Evolutionary conservation across 352 stramenopile genomes (phyloP).

Genomic region (Phytophthora aleatoria): DNA sequence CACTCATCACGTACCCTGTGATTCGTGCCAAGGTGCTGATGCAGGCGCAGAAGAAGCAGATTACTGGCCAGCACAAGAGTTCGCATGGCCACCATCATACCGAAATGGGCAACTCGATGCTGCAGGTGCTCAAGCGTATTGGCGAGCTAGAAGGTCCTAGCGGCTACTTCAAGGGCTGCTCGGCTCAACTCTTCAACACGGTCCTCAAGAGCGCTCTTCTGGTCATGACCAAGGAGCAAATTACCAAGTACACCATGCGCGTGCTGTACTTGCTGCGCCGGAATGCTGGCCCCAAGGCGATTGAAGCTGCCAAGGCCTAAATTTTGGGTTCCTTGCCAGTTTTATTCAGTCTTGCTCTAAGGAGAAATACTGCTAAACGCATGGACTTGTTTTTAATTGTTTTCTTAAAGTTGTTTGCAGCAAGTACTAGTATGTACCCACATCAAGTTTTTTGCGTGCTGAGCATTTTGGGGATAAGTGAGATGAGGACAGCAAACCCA

Average conservation of each 20-base stretch:
- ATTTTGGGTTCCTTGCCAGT: constrained; percentile 6
- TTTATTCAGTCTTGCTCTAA: constrained; percentile 1
- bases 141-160: constrained; percentile 57
- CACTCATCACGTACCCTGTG: constrained; percentile 86
- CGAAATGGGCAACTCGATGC: constrained; percentile 63
- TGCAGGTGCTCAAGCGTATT: constrained; percentile 71
- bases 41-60: constrained; percentile 76
- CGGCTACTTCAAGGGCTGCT: constrained; percentile 82
- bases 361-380: background rate
- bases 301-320: constrained; percentile 37
- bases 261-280: constrained; percentile 69
- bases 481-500: background rate
- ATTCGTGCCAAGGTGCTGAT: constrained; percentile 91
- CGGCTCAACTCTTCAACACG: constrained; percentile 82
- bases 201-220: constrained; percentile 83
- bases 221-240: constrained; percentile 88
- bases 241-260: constrained; percentile 76
- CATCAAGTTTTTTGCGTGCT: background rate
- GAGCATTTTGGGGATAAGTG: background rate
- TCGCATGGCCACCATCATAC: constrained; percentile 47
- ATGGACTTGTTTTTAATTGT: background rate
- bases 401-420: no score
- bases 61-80: constrained; percentile 22
- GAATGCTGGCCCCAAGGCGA: constrained; percentile 32
- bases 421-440: no score